These are phyloP conservation scores for Phellinidium pouzarii DNA, from an alignment of 1,284 basidiomycete species.

Conservation along the genomic window DNA sequence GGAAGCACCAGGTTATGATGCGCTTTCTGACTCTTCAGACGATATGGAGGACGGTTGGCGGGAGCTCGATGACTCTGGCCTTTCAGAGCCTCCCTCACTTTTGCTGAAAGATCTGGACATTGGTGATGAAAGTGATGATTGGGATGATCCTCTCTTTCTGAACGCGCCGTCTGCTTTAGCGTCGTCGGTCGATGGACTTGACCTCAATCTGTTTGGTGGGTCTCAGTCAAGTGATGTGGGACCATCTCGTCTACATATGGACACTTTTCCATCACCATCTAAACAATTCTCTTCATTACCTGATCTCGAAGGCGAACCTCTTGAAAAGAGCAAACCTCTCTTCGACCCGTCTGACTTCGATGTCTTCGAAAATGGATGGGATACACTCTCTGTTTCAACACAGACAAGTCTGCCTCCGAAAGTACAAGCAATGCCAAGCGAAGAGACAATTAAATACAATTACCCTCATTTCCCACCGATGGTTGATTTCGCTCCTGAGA, in stretches of 20 bases:
- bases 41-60: not conserved
- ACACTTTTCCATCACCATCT: not conserved
- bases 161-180: constrained; percentile 7
- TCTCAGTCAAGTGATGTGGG: not conserved
- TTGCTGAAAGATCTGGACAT: constrained; percentile 5
- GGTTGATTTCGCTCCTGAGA: not conserved
- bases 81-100: not conserved
- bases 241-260: not conserved
- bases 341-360: constrained; percentile 16
- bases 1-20: not conserved
- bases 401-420: not conserved
- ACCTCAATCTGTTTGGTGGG: constrained; percentile 8
- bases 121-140: constrained; percentile 10
- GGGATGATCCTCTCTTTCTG: constrained; percentile 16
- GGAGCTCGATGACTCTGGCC: not conserved
- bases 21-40: not conserved
- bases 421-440: not conserved
- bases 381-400: constrained; percentile 10
- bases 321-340: constrained; percentile 5
- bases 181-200: not conserved
- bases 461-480: not conserved
- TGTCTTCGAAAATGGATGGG: constrained; percentile 17
- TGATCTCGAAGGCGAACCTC: constrained; percentile 2
- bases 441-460: not conserved
- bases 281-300: constrained; percentile 4